phyloP scores from a whole-genome alignment of 176 grass and related monocot genomes.

The Themeda triandra region DNA sequence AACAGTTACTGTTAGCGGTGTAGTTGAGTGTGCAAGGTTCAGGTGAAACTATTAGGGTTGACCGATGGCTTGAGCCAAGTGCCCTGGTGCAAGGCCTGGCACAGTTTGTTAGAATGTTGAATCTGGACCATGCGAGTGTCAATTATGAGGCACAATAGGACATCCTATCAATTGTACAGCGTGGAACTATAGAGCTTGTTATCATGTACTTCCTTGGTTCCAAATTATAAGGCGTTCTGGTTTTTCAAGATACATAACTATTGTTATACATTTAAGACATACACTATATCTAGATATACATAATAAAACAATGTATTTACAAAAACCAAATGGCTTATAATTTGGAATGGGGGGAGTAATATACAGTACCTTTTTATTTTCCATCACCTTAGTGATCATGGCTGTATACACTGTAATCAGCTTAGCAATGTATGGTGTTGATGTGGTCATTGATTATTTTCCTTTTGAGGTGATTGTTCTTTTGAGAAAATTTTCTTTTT shows the following conservation, averaged over 20 bases:
- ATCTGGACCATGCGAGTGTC: background rate
- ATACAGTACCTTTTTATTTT: background rate
- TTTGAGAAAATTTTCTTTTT: no score
- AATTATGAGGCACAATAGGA: background rate
- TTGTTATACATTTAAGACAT: background rate
- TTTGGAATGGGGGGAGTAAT: background rate
- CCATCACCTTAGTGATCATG: background rate
- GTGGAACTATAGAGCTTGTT: conserved; percentile 34
- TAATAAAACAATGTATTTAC: no score
- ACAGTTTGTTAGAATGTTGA: background rate
- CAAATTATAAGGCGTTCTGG: background rate
- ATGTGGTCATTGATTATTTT: background rate
- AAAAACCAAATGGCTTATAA: no score
- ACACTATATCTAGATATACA: background rate
- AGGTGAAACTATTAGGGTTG: background rate
- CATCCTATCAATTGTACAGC: conserved; percentile 3
- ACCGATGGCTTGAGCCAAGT: background rate
- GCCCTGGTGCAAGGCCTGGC: background rate
- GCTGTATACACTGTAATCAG: background rate
- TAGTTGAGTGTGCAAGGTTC: conserved; percentile 10
- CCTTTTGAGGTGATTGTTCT: no score
- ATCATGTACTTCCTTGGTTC: background rate
- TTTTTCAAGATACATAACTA: background rate
- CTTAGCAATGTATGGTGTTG: background rate
- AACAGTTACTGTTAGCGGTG: background rate